Conservation (phyloP, 768 basidiomycete species). For the Hysterangium stoloniferum region DNA sequence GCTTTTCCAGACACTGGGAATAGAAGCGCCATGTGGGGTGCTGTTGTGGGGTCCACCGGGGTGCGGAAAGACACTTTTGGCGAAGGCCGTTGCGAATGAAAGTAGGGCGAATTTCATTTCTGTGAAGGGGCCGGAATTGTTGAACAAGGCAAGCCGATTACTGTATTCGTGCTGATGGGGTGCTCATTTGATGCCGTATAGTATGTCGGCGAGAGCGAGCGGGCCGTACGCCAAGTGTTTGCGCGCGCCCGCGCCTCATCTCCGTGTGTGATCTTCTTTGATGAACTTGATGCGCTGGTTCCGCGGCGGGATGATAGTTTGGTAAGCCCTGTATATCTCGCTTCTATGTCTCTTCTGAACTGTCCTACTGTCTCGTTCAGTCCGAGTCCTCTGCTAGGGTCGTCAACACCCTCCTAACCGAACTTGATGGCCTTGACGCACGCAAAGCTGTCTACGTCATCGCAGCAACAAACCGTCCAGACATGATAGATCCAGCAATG, state of each 20-base stretch:
- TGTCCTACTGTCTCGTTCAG: slow-evolving; percentile 27
- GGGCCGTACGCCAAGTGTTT: slow-evolving; percentile 92
- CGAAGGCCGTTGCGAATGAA: slow-evolving; percentile 97
- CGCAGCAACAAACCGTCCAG: slow-evolving; percentile 89
- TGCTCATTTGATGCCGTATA: slow-evolving; percentile 22
- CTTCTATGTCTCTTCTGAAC: slow-evolving; percentile 1
- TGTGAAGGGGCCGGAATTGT: slow-evolving; percentile 91
- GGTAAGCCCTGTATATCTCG: slow-evolving; percentile 35
- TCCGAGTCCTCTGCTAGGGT: slow-evolving; percentile 91
- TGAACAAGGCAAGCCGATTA: slow-evolving; percentile 73
- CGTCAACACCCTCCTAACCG: slow-evolving; percentile 89
- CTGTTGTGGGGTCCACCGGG: slow-evolving; percentile 99
- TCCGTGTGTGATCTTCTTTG: slow-evolving; percentile 94
- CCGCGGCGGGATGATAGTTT: slow-evolving; percentile 85
- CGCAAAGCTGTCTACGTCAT: slow-evolving; percentile 89
- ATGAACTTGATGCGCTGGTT: slow-evolving; percentile 88
- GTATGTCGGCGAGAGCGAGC: slow-evolving; percentile 97
- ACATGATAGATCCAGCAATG: slow-evolving; percentile 98
- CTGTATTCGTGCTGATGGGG: slow-evolving; percentile 6
- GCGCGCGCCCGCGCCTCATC: slow-evolving; percentile 87
- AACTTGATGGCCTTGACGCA: slow-evolving; percentile 85
- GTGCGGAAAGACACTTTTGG: slow-evolving; percentile 95
- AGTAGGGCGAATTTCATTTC: slow-evolving; percentile 94
- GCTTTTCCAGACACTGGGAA: slow-evolving; percentile 81
- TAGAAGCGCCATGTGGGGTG: slow-evolving; percentile 88